phyloP scores from a whole-genome alignment of 768 basidiomycete genomes.

The Cubamyces sp. region DNA sequence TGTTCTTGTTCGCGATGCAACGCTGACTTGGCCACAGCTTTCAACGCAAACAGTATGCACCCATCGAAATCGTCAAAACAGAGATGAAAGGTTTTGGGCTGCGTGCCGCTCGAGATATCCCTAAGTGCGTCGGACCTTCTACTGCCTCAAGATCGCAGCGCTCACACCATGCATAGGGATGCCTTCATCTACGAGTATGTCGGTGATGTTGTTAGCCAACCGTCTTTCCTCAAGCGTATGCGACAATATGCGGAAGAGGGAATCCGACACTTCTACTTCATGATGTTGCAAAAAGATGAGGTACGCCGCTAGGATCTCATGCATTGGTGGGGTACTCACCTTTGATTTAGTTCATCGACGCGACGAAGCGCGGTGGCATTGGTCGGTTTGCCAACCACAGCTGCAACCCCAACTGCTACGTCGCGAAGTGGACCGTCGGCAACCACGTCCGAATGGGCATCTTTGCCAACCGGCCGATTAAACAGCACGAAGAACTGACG shows the following conservation, averaged over 20 bases:
- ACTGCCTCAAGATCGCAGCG: background rate
- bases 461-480: conserved; percentile 83
- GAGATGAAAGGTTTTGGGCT: conserved; percentile 97
- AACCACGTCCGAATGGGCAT: conserved; percentile 94
- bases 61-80: conserved; percentile 88
- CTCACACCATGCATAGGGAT: conserved; percentile 55
- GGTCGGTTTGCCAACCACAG: conserved; percentile 98
- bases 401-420: conserved; percentile 96
- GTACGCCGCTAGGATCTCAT: conserved; percentile 45
- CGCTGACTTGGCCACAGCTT: conserved; percentile 57
- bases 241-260: conserved; percentile 91
- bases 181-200: conserved; percentile 96
- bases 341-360: conserved; percentile 79
- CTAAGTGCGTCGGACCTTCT: conserved; percentile 52
- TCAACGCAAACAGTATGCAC: conserved; percentile 81
- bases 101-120: conserved; percentile 69
- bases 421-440: conserved; percentile 97
- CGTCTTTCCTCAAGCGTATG: conserved; percentile 92
- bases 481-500: conserved; percentile 86
- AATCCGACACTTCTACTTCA: conserved; percentile 97
- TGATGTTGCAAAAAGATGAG: conserved; percentile 99
- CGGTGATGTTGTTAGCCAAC: conserved; percentile 90
- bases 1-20: background rate
- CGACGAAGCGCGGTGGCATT: conserved; percentile 94
- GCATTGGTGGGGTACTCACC: background rate